Conservation (phyloP, 352 stramenopile genomes). For the Aphanomyces invadans region DNA sequence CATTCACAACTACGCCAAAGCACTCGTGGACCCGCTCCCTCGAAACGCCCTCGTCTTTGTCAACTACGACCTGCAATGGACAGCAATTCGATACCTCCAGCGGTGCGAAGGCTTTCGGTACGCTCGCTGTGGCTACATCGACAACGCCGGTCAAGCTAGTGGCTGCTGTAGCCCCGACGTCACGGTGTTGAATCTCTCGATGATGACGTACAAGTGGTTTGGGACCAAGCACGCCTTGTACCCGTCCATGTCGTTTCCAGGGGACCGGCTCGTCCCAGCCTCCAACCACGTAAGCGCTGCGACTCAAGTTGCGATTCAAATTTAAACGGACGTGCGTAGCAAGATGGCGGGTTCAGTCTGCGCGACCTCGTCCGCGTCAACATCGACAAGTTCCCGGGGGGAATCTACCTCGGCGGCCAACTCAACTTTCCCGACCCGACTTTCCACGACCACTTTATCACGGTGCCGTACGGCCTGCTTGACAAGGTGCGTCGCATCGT, state of each 20-base stretch:
- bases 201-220: constrained; percentile 88
- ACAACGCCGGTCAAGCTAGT: constrained; percentile 17
- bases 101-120: constrained; percentile 69
- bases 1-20: constrained; percentile 80
- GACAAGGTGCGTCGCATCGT: constrained; percentile 20
- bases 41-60: constrained; percentile 75
- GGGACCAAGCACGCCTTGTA: constrained; percentile 63
- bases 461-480: constrained; percentile 43
- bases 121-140: neutral
- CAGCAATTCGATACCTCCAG: constrained; percentile 85
- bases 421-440: constrained; percentile 60
- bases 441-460: constrained; percentile 44
- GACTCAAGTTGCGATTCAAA: neutral
- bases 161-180: constrained; percentile 42
- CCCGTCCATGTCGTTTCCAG: constrained; percentile 53
- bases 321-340: neutral
- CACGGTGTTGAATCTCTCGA: constrained; percentile 81
- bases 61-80: constrained; percentile 92
- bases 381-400: constrained; percentile 22
- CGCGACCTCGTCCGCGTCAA: constrained; percentile 40
- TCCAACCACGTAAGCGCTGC: constrained; percentile 30
- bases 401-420: constrained; percentile 82
- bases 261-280: constrained; percentile 36
- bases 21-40: constrained; percentile 80
- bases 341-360: constrained; percentile 45